Evolutionary conservation across 2,329 filamentous ascomycete species (phyloP).

Genomic region (Pseudogymnoascus sp.): DNA sequence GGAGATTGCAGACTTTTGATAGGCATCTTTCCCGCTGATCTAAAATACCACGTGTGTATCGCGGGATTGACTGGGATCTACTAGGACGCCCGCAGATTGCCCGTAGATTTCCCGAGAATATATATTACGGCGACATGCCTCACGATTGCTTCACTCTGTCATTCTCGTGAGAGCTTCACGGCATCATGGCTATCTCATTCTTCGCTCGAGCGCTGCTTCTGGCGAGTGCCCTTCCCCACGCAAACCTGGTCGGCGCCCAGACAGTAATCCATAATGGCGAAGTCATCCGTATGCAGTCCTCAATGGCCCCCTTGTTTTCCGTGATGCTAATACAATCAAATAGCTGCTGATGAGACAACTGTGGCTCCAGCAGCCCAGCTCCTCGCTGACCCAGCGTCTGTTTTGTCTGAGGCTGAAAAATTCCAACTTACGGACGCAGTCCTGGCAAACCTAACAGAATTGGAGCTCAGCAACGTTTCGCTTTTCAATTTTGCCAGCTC

Average conservation of each 20-base stretch:
- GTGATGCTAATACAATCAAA: not conserved
- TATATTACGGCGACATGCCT: not conserved
- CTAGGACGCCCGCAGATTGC: not conserved
- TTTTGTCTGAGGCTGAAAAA: slow-evolving; percentile 13
- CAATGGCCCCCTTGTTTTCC: not conserved
- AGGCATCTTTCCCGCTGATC: not conserved
- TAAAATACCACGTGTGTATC: not conserved
- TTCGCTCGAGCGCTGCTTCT: not conserved
- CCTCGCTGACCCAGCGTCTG: not conserved
- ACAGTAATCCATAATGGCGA: slow-evolving; percentile 2
- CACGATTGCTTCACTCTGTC: not conserved
- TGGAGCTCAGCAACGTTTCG: slow-evolving; percentile 14
- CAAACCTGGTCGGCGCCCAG: not conserved
- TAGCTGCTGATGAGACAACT: not conserved
- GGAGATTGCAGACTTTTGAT: not conserved
- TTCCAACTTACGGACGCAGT: slow-evolving; percentile 19
- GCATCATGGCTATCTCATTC: not conserved
- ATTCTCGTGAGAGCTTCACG: not conserved
- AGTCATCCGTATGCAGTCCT: not conserved
- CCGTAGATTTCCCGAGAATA: not conserved
- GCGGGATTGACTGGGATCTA: not conserved
- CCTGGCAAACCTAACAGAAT: slow-evolving; percentile 15
- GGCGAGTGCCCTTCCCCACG: not conserved
- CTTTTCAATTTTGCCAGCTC: slow-evolving; percentile 15
- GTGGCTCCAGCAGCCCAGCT: not conserved